Conservation (phyloP, 495 filamentous ascomycete species). For the Hypoxylon fuscum region DNA sequence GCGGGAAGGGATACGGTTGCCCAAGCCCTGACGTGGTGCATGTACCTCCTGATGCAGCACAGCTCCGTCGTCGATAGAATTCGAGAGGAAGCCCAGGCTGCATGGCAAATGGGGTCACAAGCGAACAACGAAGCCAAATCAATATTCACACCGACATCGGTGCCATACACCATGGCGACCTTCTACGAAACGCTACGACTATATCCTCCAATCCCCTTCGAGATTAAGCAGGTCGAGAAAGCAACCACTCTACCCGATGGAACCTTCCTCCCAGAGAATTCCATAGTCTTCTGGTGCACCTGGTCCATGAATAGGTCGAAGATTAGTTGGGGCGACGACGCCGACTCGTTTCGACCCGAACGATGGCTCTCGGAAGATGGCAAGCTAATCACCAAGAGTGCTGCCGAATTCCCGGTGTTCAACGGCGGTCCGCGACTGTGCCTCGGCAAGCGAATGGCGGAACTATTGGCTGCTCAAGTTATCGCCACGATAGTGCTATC, state of each 20-base stretch:
- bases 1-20: conserved; percentile 69
- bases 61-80: conserved; percentile 48
- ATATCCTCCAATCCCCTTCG: conserved; percentile 69
- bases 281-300: conserved; percentile 65
- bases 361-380: conserved; percentile 58
- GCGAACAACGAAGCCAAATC: conserved; percentile 38
- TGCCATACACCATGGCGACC: conserved; percentile 65
- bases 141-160: conserved; percentile 49
- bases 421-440: conserved; percentile 67
- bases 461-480: conserved; percentile 62
- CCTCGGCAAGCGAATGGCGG: conserved; percentile 68
- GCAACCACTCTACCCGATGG: conserved; percentile 64
- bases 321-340: conserved; percentile 64
- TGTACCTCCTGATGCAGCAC: conserved; percentile 64
- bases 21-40: conserved; percentile 68
- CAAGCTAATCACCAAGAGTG: conserved; percentile 52
- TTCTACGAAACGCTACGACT: conserved; percentile 66
- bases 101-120: conserved; percentile 8
- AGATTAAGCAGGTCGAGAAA: conserved; percentile 64
- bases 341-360: conserved; percentile 61
- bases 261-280: conserved; percentile 60
- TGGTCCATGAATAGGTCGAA: conserved; percentile 69
- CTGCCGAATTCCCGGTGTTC: conserved; percentile 68
- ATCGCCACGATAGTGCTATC: conserved; percentile 56
- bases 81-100: conserved; percentile 50